Conservation (phyloP, 2,329 filamentous ascomycete species). For the Exophiala oligosperma region DNA sequence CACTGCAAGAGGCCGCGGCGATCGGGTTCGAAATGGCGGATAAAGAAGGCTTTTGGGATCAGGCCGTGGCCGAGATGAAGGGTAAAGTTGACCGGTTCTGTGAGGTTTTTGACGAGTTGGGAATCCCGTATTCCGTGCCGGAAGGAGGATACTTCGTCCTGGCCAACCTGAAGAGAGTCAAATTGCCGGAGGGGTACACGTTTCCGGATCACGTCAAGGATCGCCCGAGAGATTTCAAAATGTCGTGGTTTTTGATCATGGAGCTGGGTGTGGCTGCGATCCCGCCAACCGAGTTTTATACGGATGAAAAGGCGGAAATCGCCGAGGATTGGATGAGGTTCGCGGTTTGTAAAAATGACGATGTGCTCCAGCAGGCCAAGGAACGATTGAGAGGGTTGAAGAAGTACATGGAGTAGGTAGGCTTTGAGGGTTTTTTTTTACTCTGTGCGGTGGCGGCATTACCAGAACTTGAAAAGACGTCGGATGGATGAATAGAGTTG, state of each 20-base stretch:
- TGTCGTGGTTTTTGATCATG: slow-evolving; percentile 95
- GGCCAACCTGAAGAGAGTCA: slow-evolving; percentile 86
- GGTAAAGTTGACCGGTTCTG: slow-evolving; percentile 86
- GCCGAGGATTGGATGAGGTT: slow-evolving; percentile 94
- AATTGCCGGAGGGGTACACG: slow-evolving; percentile 77
- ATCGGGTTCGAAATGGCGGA: slow-evolving; percentile 94
- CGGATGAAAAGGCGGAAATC: slow-evolving; percentile 75
- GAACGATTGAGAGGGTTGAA: slow-evolving; percentile 70
- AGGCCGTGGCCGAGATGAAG: slow-evolving; percentile 83
- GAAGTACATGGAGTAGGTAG: slow-evolving; percentile 59
- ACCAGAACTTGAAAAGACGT: too few relatives aligned
- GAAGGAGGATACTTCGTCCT: slow-evolving; percentile 98
- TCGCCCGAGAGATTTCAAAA: slow-evolving; percentile 88
- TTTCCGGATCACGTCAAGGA: slow-evolving; percentile 87
- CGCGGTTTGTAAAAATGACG: slow-evolving; percentile 93
- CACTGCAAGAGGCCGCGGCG: slow-evolving; percentile 89
- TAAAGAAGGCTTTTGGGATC: slow-evolving; percentile 80
- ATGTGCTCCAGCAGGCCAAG: slow-evolving; percentile 77
- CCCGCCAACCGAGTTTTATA: slow-evolving; percentile 96
- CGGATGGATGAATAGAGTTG: too few relatives aligned
- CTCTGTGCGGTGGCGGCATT: not conserved
- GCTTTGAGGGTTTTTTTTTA: too few relatives aligned
- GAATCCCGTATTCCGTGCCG: slow-evolving; percentile 81
- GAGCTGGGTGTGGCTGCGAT: slow-evolving; percentile 95
- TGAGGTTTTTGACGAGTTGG: slow-evolving; percentile 72